phyloP scores from a whole-genome alignment of 805 yeast species.

The Phaffomyces opuntiae region DNA sequence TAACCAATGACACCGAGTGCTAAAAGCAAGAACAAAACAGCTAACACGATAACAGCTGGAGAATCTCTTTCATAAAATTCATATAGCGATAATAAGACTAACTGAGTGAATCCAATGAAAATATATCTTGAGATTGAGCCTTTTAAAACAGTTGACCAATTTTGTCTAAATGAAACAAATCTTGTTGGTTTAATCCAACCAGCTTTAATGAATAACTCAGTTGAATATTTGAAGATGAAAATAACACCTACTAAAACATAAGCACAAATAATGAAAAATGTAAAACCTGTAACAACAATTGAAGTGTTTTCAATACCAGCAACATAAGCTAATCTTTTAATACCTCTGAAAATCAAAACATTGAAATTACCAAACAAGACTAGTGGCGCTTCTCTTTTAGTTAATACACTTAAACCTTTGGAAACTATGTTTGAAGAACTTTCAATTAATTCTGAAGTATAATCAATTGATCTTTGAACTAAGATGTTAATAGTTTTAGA shows the following conservation, averaged over 20 bases:
- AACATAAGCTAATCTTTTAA: slow-evolving; percentile 71
- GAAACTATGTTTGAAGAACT: slow-evolving; percentile 1
- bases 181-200: slow-evolving; percentile 45
- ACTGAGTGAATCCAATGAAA: slow-evolving; percentile 79
- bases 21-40: slow-evolving; percentile 61
- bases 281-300: slow-evolving; percentile 79
- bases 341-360: slow-evolving; percentile 75
- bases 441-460: slow-evolving; percentile 5
- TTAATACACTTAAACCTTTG: slow-evolving; percentile 24
- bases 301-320: slow-evolving; percentile 78
- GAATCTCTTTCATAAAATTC: slow-evolving; percentile 80
- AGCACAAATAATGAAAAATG: slow-evolving; percentile 75
- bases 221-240: slow-evolving; percentile 42
- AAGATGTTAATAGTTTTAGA: slow-evolving; percentile 58
- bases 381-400: slow-evolving; percentile 30
- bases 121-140: slow-evolving; percentile 76
- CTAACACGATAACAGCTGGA: slow-evolving; percentile 80
- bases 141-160: slow-evolving; percentile 57
- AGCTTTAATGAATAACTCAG: slow-evolving; percentile 40
- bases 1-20: slow-evolving; percentile 54
- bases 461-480: slow-evolving; percentile 58
- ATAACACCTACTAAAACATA: slow-evolving; percentile 61
- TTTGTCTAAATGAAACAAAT: slow-evolving; percentile 41
- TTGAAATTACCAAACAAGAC: slow-evolving; percentile 44
- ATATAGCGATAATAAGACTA: slow-evolving; percentile 76